Evolutionary conservation across 2,329 filamentous ascomycete species (phyloP).

Genomic region (Aspergillus hiratsukae): DNA sequence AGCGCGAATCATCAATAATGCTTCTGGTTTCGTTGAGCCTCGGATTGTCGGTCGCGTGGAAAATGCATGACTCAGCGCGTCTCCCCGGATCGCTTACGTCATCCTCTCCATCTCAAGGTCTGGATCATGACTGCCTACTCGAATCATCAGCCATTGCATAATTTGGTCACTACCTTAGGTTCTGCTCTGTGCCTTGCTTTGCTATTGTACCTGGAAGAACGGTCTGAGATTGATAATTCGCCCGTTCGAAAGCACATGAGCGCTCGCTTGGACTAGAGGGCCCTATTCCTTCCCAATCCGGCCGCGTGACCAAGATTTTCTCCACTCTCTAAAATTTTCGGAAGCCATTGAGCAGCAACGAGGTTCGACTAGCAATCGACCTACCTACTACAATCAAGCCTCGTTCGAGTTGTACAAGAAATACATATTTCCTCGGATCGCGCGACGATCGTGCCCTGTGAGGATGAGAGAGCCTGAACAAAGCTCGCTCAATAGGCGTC

Average conservation of each 20-base stretch:
- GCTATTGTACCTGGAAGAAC: background rate
- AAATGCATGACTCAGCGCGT: background rate
- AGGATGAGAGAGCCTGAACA: conserved; percentile 29
- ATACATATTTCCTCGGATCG: background rate
- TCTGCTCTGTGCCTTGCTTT: background rate
- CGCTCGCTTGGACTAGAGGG: background rate
- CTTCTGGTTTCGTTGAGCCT: background rate
- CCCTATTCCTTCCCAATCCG: background rate
- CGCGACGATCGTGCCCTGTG: background rate
- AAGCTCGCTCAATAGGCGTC: conserved; percentile 32
- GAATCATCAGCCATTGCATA: background rate
- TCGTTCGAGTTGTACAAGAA: background rate
- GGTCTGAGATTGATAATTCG: background rate
- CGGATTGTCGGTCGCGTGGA: background rate
- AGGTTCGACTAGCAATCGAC: background rate
- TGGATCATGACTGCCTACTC: background rate
- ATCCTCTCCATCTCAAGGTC: background rate
- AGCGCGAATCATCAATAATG: background rate
- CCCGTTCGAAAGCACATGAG: background rate
- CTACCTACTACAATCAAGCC: background rate
- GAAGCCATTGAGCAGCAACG: background rate
- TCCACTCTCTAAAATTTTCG: background rate
- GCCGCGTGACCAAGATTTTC: background rate
- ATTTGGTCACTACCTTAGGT: background rate
- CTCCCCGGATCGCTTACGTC: background rate